These are phyloP conservation scores for Metschnikowia orientalis DNA, from an alignment of 805 yeast species.

Conservation along the genomic window DNA sequence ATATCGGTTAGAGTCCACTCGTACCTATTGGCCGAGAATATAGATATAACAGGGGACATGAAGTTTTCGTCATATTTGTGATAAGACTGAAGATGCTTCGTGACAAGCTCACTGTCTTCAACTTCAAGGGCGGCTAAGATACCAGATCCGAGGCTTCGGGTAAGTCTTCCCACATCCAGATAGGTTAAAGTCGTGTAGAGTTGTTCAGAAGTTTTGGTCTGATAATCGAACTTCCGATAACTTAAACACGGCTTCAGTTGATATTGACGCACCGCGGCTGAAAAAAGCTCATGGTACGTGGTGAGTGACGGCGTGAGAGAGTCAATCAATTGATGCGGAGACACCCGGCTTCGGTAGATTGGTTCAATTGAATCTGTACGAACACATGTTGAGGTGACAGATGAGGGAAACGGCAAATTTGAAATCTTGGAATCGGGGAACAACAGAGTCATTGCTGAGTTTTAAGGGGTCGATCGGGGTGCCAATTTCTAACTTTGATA, in stretches of 20 bases:
- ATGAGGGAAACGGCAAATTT: slow-evolving; percentile 6
- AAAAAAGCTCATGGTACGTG: slow-evolving; percentile 36
- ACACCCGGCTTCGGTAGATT: slow-evolving; percentile 13
- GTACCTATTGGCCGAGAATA: slow-evolving; percentile 20
- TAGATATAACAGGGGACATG: slow-evolving; percentile 18
- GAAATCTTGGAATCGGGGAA: slow-evolving; percentile 3
- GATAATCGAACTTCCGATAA: slow-evolving; percentile 31
- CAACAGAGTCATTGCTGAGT: slow-evolving; percentile 7
- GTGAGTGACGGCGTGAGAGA: slow-evolving; percentile 25
- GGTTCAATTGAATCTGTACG: slow-evolving; percentile 2
- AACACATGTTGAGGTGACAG: slow-evolving; percentile 1
- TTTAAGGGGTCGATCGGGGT: no score
- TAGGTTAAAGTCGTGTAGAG: slow-evolving; percentile 44
- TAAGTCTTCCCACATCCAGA: slow-evolving; percentile 37
- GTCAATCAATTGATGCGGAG: slow-evolving; percentile 11
- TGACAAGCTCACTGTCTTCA: slow-evolving; percentile 19
- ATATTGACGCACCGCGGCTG: slow-evolving; percentile 19
- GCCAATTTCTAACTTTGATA: no score
- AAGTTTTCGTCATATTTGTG: slow-evolving; percentile 5
- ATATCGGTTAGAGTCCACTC: slow-evolving; percentile 38
- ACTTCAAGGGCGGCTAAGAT: slow-evolving; percentile 26
- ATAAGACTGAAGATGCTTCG: slow-evolving; percentile 20
- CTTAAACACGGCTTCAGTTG: slow-evolving; percentile 35
- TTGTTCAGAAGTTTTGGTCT: slow-evolving; percentile 24
- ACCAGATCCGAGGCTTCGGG: slow-evolving; percentile 55